Evolutionary conservation across 2,329 filamentous ascomycete species (phyloP).

Genomic region (Ramularia collo-cygni): DNA sequence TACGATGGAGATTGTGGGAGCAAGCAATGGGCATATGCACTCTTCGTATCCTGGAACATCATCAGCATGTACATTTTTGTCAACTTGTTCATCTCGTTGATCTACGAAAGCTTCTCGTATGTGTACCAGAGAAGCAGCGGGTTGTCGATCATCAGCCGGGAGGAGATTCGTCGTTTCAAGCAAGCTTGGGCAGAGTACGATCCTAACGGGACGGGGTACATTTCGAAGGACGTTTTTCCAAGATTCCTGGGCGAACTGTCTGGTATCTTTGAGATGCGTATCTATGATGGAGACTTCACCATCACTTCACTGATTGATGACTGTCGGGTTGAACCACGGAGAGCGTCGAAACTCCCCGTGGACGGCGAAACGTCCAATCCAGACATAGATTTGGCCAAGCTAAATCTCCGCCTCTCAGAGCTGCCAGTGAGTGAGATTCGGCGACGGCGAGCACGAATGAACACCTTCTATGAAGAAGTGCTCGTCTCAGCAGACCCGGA

Average conservation of each 20-base stretch:
- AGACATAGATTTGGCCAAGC: slow-evolving; percentile 62
- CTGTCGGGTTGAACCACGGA: slow-evolving; percentile 52
- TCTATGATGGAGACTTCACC: slow-evolving; percentile 86
- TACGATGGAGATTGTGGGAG: slow-evolving; percentile 91
- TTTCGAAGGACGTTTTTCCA: slow-evolving; percentile 83
- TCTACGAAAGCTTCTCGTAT: slow-evolving; percentile 98
- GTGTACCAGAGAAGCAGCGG: slow-evolving; percentile 95
- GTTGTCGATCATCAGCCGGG: slow-evolving; percentile 80
- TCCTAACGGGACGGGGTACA: slow-evolving; percentile 83
- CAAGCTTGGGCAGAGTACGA: slow-evolving; percentile 97
- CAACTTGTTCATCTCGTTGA: slow-evolving; percentile 94
- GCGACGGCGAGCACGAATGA: slow-evolving; percentile 69
- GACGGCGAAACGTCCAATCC: slow-evolving; percentile 29
- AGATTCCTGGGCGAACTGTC: slow-evolving; percentile 82
- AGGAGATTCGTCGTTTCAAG: slow-evolving; percentile 95
- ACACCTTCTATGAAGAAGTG: slow-evolving; percentile 95
- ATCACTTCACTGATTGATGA: slow-evolving; percentile 83
- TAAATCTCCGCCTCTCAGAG: slow-evolving; percentile 64
- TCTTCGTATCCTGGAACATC: slow-evolving; percentile 98
- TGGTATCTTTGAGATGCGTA: slow-evolving; percentile 93
- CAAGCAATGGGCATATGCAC: slow-evolving; percentile 72
- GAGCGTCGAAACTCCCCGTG: slow-evolving; percentile 45
- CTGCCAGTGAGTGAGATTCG: slow-evolving; percentile 73
- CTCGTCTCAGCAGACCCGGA: slow-evolving; percentile 88
- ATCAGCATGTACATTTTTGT: slow-evolving; percentile 99